Evolutionary conservation across 1,284 basidiomycete genomes (phyloP).

Genomic region (Schizophyllum amplum): DNA sequence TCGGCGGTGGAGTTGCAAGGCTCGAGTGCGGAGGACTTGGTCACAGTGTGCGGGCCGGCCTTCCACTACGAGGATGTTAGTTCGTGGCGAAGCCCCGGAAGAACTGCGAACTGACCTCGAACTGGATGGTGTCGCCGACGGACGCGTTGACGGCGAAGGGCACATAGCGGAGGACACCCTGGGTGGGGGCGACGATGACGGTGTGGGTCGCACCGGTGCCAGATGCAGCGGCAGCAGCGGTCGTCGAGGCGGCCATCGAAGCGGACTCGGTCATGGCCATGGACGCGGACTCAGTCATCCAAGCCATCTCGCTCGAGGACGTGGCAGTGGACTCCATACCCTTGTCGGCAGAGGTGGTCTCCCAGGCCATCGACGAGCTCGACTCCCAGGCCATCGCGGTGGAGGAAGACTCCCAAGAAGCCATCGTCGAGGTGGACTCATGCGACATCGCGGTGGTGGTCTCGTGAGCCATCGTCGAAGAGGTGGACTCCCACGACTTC

Average conservation of each 20-base stretch:
- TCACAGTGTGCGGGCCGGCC: conserved; percentile 70
- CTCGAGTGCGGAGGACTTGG: conserved; percentile 55
- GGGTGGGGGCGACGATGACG: conserved; percentile 65
- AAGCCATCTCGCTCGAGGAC: conserved; percentile 8
- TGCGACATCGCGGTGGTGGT: too few relatives aligned
- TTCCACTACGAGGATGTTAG: conserved; percentile 38
- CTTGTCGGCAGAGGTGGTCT: too few relatives aligned
- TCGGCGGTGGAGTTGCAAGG: conserved; percentile 65
- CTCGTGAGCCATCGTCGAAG: too few relatives aligned
- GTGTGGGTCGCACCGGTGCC: conserved; percentile 58
- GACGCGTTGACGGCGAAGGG: conserved; percentile 68
- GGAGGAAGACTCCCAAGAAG: too few relatives aligned
- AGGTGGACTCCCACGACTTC: too few relatives aligned
- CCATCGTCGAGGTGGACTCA: too few relatives aligned
- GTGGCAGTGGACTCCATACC: conserved; percentile 33
- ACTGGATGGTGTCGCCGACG: conserved; percentile 66
- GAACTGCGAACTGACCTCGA: conserved; percentile 17
- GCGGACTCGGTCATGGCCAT: conserved; percentile 28
- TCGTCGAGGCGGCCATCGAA: conserved; percentile 19
- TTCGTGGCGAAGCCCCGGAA: background rate
- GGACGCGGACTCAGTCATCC: conserved; percentile 25
- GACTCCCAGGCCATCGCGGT: too few relatives aligned
- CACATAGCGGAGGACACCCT: conserved; percentile 66
- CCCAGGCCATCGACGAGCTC: too few relatives aligned
- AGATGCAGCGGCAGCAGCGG: conserved; percentile 23